Evolutionary conservation across 176 grass and related monocot genomes (phyloP).

Genomic region (Avena insularis): DNA sequence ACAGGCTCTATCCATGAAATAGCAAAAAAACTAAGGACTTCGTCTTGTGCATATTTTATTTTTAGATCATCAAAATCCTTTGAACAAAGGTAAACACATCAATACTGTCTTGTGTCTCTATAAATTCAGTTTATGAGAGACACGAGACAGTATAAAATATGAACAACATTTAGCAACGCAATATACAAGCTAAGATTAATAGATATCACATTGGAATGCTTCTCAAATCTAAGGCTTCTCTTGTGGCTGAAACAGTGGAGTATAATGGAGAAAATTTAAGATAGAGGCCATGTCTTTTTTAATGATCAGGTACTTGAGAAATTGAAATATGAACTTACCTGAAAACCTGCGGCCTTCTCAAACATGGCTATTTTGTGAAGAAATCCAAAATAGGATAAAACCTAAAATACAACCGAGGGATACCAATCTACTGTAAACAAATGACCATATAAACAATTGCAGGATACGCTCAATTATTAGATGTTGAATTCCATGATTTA

Average conservation of each 20-base stretch:
- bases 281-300: conserved; percentile 34
- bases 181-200: conserved; percentile 33
- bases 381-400: conserved; percentile 95
- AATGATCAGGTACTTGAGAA: conserved; percentile 35
- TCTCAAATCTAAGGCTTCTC: conserved; percentile 92
- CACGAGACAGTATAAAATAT: conserved; percentile 22
- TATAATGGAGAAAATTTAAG: conserved; percentile 68
- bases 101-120: background rate
- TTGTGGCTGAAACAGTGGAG: conserved; percentile 84
- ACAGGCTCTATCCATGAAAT: too few relatives aligned
- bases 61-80: too few relatives aligned
- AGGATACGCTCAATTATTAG: conserved; percentile 29
- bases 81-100: too few relatives aligned
- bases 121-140: conserved; percentile 32
- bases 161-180: background rate
- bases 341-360: conserved; percentile 97
- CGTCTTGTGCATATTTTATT: too few relatives aligned
- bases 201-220: conserved; percentile 85
- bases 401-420: conserved; percentile 55
- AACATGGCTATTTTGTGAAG: conserved; percentile 99
- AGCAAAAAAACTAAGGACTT: too few relatives aligned
- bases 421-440: background rate
- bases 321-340: conserved; percentile 54
- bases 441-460: background rate
- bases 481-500: conserved; percentile 25